A percentile compares a stretch with the other conserved stretches of the same genome.
phyloP scores from a whole-genome alignment of 208 protist species.

The Trypanosoma cruzi region DNA sequence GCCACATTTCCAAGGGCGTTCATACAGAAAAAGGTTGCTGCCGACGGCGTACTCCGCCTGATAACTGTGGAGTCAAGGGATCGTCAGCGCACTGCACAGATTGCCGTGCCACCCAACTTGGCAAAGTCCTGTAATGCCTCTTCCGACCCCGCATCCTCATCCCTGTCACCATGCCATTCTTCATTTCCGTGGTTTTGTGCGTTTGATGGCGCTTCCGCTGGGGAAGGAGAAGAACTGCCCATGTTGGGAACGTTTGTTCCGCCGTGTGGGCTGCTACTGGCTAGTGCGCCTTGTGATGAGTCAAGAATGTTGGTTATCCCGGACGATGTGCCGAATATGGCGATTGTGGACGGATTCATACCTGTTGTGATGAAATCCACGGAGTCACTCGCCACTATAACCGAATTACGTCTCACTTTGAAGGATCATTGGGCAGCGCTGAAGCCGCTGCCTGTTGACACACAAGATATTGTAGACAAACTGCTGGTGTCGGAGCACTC shows the following conservation, averaged over 20 bases:
- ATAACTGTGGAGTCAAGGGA: conserved; percentile 28
- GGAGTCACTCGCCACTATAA: conserved; percentile 10
- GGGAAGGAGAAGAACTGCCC: neutral
- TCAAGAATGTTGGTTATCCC: conserved; percentile 5
- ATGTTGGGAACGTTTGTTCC: conserved; percentile 23
- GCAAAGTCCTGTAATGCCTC: neutral
- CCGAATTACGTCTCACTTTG: conserved; percentile 14
- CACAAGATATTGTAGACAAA: conserved; percentile 20
- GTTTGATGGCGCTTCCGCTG: conserved; percentile 13
- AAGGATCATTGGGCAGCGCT: conserved; percentile 15
- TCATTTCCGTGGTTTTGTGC: conserved; percentile 22
- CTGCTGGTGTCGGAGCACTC: conserved; percentile 17
- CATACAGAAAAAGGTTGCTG: conserved; percentile 13
- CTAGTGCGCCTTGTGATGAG: conserved; percentile 20
- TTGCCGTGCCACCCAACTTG: conserved; percentile 12
- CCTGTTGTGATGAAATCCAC: conserved; percentile 25
- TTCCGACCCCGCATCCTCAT: neutral
- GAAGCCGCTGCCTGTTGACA: conserved; percentile 9
- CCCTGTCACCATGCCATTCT: neutral
- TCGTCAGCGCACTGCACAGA: conserved; percentile 5
- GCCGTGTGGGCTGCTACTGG: conserved; percentile 22
- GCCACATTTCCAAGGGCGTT: conserved; percentile 26
- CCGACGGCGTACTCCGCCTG: conserved; percentile 3
- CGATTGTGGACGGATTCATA: conserved; percentile 26
- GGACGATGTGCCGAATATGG: conserved; percentile 34